Base-by-base conservation (phyloP, 768 basidiomycete species). In the Kwoniella botswanensis region DNA sequence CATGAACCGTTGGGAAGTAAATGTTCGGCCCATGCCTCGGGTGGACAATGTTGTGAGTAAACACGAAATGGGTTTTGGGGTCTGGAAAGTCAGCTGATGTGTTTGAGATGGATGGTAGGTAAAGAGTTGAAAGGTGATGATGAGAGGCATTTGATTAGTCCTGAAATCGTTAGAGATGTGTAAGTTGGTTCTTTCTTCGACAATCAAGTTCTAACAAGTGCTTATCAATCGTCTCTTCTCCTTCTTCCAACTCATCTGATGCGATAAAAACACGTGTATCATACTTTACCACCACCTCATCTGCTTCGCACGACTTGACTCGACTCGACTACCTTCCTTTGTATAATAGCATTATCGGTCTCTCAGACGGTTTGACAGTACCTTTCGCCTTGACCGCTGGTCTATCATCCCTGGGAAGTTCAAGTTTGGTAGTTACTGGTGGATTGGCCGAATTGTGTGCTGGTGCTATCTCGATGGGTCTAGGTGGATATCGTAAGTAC, bases 381-480 rank as follows among this genome's bases (percentile, higher is more conserved):
- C 82, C 82, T 11, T 84, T 84, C 71, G 83, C 83, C 35, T 63
- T 84, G 55, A 83, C 83, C 4, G 83, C 83, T 50, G 83, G 79
- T 92, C 92, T 12, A 91, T 94, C 12, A 87, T 97, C 50, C 10
- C 68, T 83, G 3, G 95, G 95, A 58, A 90, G 92, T 70, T 94
- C 93, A 7, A 89, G 87, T 65, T 87, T 98, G n/a, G 97, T 99
- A 72, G 91, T 96, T 60, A 88, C 96, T 35, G 96, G 94, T 65
- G 97, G 97, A 17, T 85, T 97, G 44, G 96, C 97, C 0, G 97
- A 99, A 82, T 90, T 99, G 74, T 93, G 96, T 68, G 93, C 95
- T 1, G 97, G 97, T 6, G 93, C 95, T 13, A 92, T 98, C 57
- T 94, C 92, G 1, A 99, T 99, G 96, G 97, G 97, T 71, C 92